These are phyloP conservation scores for Aspergillus taichungensis DNA, from an alignment of 495 filamentous ascomycete species.

Conservation along the genomic window DNA sequence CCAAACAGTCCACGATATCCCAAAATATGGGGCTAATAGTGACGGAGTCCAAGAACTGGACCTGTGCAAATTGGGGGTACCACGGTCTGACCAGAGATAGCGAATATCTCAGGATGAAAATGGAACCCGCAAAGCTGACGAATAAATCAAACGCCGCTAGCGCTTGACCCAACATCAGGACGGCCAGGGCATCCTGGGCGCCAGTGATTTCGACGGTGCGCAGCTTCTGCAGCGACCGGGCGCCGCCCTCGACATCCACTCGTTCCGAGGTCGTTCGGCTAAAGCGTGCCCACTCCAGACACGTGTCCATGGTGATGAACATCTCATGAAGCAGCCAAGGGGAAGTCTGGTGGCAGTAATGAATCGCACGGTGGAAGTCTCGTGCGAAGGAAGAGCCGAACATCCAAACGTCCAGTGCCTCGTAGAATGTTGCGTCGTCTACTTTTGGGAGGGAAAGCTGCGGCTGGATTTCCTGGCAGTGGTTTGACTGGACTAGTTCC, in stretches of 20 bases:
- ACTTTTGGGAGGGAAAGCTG: too few species aligned
- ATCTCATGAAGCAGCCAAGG: neutral
- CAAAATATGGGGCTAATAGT: constrained; percentile 22
- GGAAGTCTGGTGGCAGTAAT: constrained; percentile 1
- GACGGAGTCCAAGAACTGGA: constrained; percentile 21
- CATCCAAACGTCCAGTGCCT: constrained; percentile 1
- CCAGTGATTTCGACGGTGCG: neutral
- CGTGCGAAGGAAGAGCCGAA: constrained; percentile 1
- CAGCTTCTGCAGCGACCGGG: constrained; percentile 1
- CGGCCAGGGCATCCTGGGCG: constrained; percentile 1
- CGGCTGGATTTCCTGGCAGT: too few species aligned
- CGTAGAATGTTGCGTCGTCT: neutral
- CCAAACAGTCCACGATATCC: constrained; percentile 24
- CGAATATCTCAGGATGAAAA: neutral
- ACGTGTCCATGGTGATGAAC: neutral
- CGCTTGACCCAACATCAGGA: constrained; percentile 2
- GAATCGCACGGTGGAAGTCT: neutral
- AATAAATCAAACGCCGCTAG: constrained; percentile 1
- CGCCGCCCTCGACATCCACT: neutral
- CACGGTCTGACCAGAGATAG: constrained; percentile 13
- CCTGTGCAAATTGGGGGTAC: constrained; percentile 16
- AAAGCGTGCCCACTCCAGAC: neutral
- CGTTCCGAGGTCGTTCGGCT: neutral
- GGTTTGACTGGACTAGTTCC: too few species aligned
- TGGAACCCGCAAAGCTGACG: neutral